Evolutionary conservation across 805 yeast genomes (phyloP), one percentile per base, ranked within the genome.

Genomic region (Suhomyces sp.): DNA sequence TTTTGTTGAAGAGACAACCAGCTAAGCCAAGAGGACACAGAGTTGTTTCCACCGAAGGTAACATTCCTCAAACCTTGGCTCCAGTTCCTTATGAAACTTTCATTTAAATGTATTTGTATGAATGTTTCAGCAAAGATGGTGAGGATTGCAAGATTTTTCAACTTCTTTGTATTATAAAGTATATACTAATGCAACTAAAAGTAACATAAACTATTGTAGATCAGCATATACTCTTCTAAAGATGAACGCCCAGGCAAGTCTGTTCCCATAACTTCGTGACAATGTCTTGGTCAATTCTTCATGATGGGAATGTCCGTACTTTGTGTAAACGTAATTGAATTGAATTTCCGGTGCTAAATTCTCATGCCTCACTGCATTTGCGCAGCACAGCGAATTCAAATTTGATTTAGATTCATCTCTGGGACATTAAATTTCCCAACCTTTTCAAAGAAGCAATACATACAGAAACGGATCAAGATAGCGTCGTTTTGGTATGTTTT

Each of bases 81-180:
- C 98, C 99, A 81, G 92, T 90, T 83, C 88, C 99, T 76, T 94
- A 94, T 88, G 99, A 94, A 86, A 94, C 99, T 76, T 93, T 87
- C 88, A 94, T 94, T 83, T 94, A 91, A 88, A 50, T 49, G 51
- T 48, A 27, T 48, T 48, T 48, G 44, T 48, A 48, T 48, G 51
- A 33, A 19, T 31, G 51, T 38, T 38, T 41, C 51, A 24, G 47
- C 44, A 31, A 42, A 29, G 47, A 42, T 6, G 47, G 44, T 35
- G 35, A 31, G 15, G 42, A 35, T 22, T 47, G 36, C 41, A 15
- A 48, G 17, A 19, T 24, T 31, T 41, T 22, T 22, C 19, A 19
- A 12, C 46, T 48, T 27, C 46, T 48, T 41, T 48, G 51, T 29
- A 41, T 29, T 48, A 41, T 49, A 35, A 48, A 49, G 45, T 49